Conservation (phyloP, 768 basidiomycete species). For the Terana coerulea region DNA sequence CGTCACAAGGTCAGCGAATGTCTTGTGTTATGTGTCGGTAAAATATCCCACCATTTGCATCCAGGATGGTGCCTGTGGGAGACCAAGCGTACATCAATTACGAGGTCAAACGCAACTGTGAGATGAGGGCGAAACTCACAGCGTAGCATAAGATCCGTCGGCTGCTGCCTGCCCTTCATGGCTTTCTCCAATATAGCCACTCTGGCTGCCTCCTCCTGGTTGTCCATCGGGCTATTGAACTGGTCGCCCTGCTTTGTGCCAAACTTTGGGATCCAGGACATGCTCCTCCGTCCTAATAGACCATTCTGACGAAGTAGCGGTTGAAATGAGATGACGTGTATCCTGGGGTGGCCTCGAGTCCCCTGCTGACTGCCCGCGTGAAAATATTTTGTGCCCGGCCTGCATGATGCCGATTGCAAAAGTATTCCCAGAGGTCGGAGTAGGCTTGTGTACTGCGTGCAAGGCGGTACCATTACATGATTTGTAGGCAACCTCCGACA, state of each 20-base stretch:
- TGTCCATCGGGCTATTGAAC: conserved; percentile 21
- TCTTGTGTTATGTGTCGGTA: neutral
- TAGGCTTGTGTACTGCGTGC: too few species aligned
- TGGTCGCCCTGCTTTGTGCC: conserved; percentile 14
- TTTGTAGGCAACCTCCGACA: too few species aligned
- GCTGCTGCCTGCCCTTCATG: conserved; percentile 83
- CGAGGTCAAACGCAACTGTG: neutral
- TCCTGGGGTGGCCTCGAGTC: too few species aligned
- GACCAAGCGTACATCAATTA: conserved; percentile 19
- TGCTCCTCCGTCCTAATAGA: conserved; percentile 5
- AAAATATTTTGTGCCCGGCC: too few species aligned
- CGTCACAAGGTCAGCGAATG: conserved; percentile 4
- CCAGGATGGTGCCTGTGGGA: conserved; percentile 75
- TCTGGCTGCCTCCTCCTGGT: conserved; percentile 67
- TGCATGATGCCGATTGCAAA: too few species aligned
- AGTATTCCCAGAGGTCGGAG: too few species aligned
- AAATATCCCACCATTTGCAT: conserved; percentile 62
- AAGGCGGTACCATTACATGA: too few species aligned
- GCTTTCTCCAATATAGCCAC: conserved; percentile 78
- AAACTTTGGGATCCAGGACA: conserved; percentile 30
- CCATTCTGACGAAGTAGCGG: too few species aligned
- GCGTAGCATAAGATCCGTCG: conserved; percentile 85
- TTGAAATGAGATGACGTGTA: too few species aligned
- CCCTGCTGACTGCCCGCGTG: too few species aligned
- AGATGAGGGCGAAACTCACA: conserved; percentile 52